These are phyloP conservation scores for Phytopythium sindhum DNA, from an alignment of 352 stramenopile genomes.

Conservation along the genomic window DNA sequence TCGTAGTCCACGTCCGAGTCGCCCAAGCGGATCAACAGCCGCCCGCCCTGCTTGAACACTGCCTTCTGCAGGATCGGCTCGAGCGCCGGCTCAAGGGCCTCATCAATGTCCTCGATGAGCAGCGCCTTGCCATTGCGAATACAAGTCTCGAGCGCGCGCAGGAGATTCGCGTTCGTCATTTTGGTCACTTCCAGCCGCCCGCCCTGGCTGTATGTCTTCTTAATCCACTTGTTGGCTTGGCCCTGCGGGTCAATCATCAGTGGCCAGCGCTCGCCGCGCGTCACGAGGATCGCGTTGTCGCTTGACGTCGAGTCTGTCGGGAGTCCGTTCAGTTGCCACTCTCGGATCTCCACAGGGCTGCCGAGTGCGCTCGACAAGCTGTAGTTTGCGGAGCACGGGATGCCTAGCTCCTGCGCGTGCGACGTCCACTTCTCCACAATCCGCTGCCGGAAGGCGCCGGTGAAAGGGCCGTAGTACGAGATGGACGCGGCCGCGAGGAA, in stretches of 20 bases:
- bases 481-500: conserved; percentile 92
- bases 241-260: conserved; percentile 94
- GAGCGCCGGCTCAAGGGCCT: conserved; percentile 88
- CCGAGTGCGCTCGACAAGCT: conserved; percentile 78
- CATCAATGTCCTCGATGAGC: conserved; percentile 92
- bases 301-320: conserved; percentile 91
- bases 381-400: conserved; percentile 75
- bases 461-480: conserved; percentile 94
- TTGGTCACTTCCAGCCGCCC: conserved; percentile 77
- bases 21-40: conserved; percentile 86
- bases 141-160: conserved; percentile 89
- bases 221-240: conserved; percentile 94
- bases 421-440: conserved; percentile 78
- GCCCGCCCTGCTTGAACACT: conserved; percentile 89
- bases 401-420: conserved; percentile 53
- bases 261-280: conserved; percentile 88
- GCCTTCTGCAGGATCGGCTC: conserved; percentile 92
- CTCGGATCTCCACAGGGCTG: conserved; percentile 88
- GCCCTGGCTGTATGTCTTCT: conserved; percentile 72
- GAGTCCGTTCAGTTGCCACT: conserved; percentile 92
- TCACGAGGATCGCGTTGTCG: conserved; percentile 92
- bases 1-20: conserved; percentile 94
- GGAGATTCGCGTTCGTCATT: conserved; percentile 90
- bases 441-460: conserved; percentile 74
- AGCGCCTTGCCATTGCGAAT: conserved; percentile 90